Evolutionary conservation across 208 protist genomes (phyloP), one percentile per base, ranked within the genome.

Genomic region (Leishmania braziliensis): DNA sequence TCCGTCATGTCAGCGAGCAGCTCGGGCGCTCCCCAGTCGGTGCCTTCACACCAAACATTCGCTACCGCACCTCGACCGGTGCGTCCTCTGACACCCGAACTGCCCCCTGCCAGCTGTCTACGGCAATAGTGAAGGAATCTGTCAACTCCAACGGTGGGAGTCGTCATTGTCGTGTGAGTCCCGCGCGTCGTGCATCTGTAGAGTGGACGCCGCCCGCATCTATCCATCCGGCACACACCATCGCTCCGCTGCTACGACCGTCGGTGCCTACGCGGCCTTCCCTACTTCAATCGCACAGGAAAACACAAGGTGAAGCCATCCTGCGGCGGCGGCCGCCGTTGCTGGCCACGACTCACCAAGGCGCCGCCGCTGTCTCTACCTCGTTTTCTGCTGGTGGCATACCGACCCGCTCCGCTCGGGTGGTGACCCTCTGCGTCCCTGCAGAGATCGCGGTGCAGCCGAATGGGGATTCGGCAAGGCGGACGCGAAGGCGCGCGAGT

Each of bases 1-100:
- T 50, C 29, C 5, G 72, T 16, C 20, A 76, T 46, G 48, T 39
- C 51, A 26, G 50, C 51, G 51, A 76, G 16, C 46, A 48, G n/a
- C 14, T 68, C 14, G 56, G 74, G 14, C 53, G 56, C 53, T 65
- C 74, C 33, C 56, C 74, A 29, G 20, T 23, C 0, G 74, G 74
- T 18, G 58, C 62, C 76, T 79, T 79, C 29, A 79, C 76, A 8
- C 76, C 76, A 12, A 62, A 43, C 33, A 79, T 79, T 48, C 76
- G 76, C 46, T 79, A 79, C 50, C 62, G 76, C 29, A 63, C 72
- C 72, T 63, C 33, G 29, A 26, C 48, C 9, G 18, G 51, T 23
- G 29, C 12, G 48, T 39, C 69, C 12, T 23, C 43, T 53, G 69
- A 23, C 26, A 0, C 69, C 53, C 39, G 43, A n/a, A 29, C 46